Evolutionary conservation across 345 rosid species (phyloP), one percentile per base, ranked within the genome.

Genomic region (Aquilaria sinensis): DNA sequence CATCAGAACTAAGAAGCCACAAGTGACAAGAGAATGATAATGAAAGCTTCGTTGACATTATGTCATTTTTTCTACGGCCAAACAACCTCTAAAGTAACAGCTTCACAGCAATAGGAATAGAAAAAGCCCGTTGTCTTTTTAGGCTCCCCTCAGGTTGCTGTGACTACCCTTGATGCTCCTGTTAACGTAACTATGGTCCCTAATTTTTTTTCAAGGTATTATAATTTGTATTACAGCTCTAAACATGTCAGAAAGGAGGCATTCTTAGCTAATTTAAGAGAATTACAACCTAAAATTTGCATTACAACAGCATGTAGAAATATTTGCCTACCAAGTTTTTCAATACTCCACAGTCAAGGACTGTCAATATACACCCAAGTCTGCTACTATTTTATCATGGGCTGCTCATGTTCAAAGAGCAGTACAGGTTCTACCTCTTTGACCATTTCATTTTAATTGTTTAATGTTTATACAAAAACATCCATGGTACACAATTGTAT

Each of bases 381-480:
- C 74, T 93, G 72, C 71, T 93, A 32, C 98, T 96, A 0, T 63
- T 80, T 31, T 93, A 93, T 56, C 96, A 94, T 70, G 97, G 98
- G 98, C 96, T 77, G 94, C 98, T 72, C 96, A 94, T 60, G 97
- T 88, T 72, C 98, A 93, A 71, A 83, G 97, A 74, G 94, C 92
- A 56, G 69, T 90, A 68, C 83, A 85, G 94, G 97, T 90, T 53
- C 64, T 37, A 56, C 55, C 30, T 12, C 62, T 47, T 56, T 52
- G n/a, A 58, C 33, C 46, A 63, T 58, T 58, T 55, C 48, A 10
- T 15, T 57, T 12, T 12, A 43, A 16, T 58, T 47, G 57, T 37
- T 60, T 45, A 34, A 29, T 61, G 62, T 37, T 53, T 59, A 57
- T 56, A 66, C 51, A 34, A 32, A 32, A 41, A 58, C 48, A 64